These are phyloP conservation scores for Cladorrhinum sp. DNA, from an alignment of 2,329 filamentous ascomycete species.

Conservation along the genomic window DNA sequence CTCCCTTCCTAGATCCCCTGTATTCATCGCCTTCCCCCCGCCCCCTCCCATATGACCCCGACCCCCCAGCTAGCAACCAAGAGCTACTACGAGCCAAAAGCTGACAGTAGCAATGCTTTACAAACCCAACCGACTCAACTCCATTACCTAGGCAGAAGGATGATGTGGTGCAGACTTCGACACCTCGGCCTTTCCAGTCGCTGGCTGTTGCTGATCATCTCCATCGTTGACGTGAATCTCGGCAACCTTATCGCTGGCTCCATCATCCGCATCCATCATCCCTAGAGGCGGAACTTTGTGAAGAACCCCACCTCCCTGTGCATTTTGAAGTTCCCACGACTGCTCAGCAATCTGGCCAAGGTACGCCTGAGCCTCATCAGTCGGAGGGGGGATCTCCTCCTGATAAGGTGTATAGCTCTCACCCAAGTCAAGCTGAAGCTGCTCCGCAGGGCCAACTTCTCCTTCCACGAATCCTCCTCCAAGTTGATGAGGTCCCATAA, in stretches of 20 bases:
- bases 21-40: too few species aligned
- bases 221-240: conserved; percentile 35
- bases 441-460: conserved; percentile 30
- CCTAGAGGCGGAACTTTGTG: conserved; percentile 31
- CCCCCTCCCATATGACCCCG: too few species aligned
- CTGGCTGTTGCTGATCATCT: conserved; percentile 11
- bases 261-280: conserved; percentile 32
- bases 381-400: conserved; percentile 22
- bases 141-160: not conserved
- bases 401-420: not conserved
- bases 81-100: not conserved
- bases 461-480: conserved; percentile 16
- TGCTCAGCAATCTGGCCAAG: conserved; percentile 25
- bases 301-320: conserved; percentile 19
- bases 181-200: not conserved
- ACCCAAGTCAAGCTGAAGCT: conserved; percentile 11
- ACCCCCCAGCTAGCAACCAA: too few species aligned
- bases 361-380: conserved; percentile 15
- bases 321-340: conserved; percentile 26
- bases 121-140: not conserved
- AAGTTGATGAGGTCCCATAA: conserved; percentile 11
- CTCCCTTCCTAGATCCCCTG: not conserved
- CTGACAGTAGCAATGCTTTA: too few species aligned
- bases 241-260: conserved; percentile 42
- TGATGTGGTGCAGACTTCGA: not conserved